Conservation (phyloP, 345 rosid species). For the Moricandia moricandioides region DNA sequence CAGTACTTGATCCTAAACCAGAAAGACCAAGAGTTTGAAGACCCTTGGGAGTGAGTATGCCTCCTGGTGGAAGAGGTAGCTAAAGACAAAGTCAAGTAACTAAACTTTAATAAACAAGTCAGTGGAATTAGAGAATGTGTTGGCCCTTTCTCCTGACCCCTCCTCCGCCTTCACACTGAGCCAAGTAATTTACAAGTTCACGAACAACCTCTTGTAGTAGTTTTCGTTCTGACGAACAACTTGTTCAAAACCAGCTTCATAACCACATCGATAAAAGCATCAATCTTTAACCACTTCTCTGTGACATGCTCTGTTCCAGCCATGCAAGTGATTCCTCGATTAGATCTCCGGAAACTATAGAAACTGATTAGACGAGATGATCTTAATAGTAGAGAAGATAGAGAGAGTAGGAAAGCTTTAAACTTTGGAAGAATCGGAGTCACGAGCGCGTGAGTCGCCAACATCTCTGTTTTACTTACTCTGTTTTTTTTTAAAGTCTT, state of each 20-base stretch:
- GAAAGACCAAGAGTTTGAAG: conserved; percentile 80
- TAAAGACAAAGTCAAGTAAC: conserved; percentile 19
- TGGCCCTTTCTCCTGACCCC: conserved; percentile 63
- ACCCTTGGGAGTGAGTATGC: conserved; percentile 73
- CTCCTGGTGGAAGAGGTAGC: conserved; percentile 91
- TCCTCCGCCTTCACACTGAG: conserved; percentile 74
- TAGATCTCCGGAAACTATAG: conserved; percentile 26
- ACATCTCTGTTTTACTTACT: conserved; percentile 16
- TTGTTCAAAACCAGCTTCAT: conserved; percentile 54
- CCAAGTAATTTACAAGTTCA: conserved; percentile 64
- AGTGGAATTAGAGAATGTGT: neutral
- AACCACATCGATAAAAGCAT: conserved; percentile 40
- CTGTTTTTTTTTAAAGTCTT: neutral
- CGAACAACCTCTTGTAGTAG: conserved; percentile 76
- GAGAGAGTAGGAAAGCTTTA: conserved; percentile 26
- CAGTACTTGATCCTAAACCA: conserved; percentile 79
- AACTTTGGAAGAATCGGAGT: conserved; percentile 38
- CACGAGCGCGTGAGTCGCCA: conserved; percentile 29
- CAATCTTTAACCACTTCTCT: conserved; percentile 49
- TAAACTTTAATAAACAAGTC: neutral
- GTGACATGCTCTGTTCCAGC: conserved; percentile 48
- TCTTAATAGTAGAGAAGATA: neutral
- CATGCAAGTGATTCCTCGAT: conserved; percentile 40
- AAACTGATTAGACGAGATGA: conserved; percentile 4
- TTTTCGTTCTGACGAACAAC: conserved; percentile 72